Conservation (phyloP, 2,329 filamentous ascomycete species). For the Samsoniella hepiali region DNA sequence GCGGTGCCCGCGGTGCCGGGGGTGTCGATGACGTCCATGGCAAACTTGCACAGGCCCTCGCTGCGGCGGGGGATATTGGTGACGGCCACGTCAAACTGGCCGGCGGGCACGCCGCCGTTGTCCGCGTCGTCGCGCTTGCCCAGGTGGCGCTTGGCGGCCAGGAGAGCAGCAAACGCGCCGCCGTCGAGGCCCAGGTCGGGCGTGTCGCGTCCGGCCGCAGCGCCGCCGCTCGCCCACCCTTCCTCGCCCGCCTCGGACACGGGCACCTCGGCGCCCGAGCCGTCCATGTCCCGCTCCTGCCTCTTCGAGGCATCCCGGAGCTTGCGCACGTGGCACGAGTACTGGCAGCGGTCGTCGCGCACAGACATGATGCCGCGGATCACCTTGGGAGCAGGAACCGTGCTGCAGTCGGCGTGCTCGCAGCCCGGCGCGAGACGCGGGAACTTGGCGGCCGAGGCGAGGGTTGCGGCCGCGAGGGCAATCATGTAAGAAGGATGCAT, state of each 20-base stretch:
- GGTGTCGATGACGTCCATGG: background rate
- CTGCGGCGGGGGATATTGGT: background rate
- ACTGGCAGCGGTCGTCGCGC: background rate
- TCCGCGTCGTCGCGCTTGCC: background rate
- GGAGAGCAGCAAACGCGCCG: background rate
- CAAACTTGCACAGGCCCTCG: slow-evolving; percentile 1
- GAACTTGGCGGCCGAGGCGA: too few relatives aligned
- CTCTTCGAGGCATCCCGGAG: background rate
- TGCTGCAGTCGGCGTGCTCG: background rate
- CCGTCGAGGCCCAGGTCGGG: background rate
- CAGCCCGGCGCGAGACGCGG: background rate
- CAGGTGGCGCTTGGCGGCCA: background rate
- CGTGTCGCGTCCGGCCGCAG: too few relatives aligned
- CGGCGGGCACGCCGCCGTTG: background rate
- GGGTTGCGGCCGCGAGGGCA: too few relatives aligned
- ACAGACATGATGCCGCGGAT: background rate
- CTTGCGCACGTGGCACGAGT: background rate
- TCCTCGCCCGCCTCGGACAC: background rate
- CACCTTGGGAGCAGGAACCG: background rate
- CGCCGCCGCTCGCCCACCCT: background rate
- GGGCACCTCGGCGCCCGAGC: background rate
- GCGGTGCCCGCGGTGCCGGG: background rate
- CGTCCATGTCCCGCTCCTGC: background rate
- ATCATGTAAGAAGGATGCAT: too few relatives aligned
- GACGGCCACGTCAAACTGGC: background rate